Percentiles rank a stretch among this genome's conserved stretches.
Evolutionary conservation across 2,329 filamentous ascomycete genomes (phyloP).

Genomic region (Ophiosphaerella korrae): DNA sequence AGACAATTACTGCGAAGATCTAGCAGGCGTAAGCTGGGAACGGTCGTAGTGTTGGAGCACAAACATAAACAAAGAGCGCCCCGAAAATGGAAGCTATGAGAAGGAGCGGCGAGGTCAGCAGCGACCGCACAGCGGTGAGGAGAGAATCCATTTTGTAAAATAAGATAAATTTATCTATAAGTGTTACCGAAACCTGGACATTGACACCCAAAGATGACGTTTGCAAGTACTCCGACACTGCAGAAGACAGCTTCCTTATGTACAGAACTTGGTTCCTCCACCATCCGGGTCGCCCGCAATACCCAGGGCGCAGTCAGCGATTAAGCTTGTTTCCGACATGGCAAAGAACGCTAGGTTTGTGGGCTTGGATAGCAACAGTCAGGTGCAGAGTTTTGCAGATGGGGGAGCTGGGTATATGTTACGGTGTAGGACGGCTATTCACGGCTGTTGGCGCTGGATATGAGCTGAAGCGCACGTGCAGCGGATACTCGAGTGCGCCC

Average conservation of each 20-base stretch:
- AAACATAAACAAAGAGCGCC: constrained; percentile 31
- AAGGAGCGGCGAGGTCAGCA: constrained; percentile 33
- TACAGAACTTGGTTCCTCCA: constrained; percentile 20
- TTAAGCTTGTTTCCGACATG: constrained; percentile 1
- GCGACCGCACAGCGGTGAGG: constrained; percentile 11
- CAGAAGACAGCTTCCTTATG: constrained; percentile 16
- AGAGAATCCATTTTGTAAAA: constrained; percentile 27
- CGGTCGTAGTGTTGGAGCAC: neutral
- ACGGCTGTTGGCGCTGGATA: constrained; percentile 21
- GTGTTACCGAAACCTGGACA: constrained; percentile 6
- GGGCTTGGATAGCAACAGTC: constrained; percentile 6
- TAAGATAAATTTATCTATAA: neutral
- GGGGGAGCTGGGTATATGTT: constrained; percentile 26
- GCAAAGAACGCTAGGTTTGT: constrained; percentile 5
- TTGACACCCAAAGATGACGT: constrained; percentile 7
- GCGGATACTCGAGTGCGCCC: constrained; percentile 26
- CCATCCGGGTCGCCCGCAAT: constrained; percentile 38
- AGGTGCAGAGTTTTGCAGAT: constrained; percentile 12
- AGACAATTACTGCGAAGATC: constrained; percentile 38
- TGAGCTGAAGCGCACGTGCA: constrained; percentile 6
- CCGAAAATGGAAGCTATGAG: constrained; percentile 33
- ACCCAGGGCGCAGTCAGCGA: constrained; percentile 15
- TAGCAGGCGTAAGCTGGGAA: constrained; percentile 15
- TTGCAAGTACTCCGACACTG: neutral
- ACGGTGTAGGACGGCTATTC: constrained; percentile 27